phyloP scores from a whole-genome alignment of 1,284 basidiomycete genomes.

The Inonotus hispidus region DNA sequence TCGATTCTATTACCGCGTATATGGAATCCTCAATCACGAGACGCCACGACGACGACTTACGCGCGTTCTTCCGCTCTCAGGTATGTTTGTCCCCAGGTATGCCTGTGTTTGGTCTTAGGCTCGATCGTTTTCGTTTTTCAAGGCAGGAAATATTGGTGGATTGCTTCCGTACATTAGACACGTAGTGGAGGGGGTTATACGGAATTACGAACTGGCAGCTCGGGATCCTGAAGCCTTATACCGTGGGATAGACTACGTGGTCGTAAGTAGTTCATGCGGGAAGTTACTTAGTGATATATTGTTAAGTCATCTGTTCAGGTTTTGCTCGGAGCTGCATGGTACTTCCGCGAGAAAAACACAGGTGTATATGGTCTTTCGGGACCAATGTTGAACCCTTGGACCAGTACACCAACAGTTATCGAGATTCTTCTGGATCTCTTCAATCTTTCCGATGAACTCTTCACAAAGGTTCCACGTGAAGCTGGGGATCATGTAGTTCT shows the following conservation, averaged over 20 bases:
- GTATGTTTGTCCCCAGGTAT: conserved; percentile 30
- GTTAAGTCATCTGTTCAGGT: conserved; percentile 41
- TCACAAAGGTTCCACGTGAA: conserved; percentile 34
- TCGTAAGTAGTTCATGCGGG: conserved; percentile 1
- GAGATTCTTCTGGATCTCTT: conserved; percentile 73
- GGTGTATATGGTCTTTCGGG: conserved; percentile 73
- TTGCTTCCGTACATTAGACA: conserved; percentile 51
- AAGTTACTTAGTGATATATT: neutral
- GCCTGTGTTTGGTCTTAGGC: neutral
- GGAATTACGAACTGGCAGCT: conserved; percentile 21
- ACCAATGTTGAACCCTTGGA: conserved; percentile 81
- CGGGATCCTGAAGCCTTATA: conserved; percentile 24
- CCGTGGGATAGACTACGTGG: conserved; percentile 9
- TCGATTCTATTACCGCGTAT: conserved; percentile 59
- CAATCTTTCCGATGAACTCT: conserved; percentile 43
- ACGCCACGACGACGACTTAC: conserved; percentile 70
- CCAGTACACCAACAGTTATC: conserved; percentile 62
- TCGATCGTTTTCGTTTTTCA: neutral
- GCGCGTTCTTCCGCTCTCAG: conserved; percentile 79
- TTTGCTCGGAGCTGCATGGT: conserved; percentile 65
- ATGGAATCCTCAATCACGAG: conserved; percentile 53
- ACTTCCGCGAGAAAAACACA: conserved; percentile 67
- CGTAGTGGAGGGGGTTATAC: conserved; percentile 38
- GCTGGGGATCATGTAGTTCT: conserved; percentile 23
- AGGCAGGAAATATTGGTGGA: conserved; percentile 43